phyloP scores from a whole-genome alignment of 78 protist genomes.

The Cyanophora paradoxa region DNA sequence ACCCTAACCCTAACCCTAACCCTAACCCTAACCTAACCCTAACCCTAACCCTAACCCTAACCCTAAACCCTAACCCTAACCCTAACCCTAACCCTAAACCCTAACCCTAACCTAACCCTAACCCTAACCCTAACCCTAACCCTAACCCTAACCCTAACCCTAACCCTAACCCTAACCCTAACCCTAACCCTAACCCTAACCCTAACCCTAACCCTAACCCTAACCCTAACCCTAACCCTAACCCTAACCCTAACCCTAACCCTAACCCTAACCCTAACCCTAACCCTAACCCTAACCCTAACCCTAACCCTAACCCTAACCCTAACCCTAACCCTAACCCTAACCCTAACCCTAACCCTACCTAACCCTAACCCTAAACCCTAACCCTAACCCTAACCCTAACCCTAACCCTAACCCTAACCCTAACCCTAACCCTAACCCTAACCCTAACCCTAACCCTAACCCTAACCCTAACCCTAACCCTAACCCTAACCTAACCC shows the following conservation, averaged over 20 bases:
- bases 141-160: conserved; percentile 31
- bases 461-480: conserved; percentile 30
- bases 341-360: conserved; percentile 14
- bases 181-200: conserved; percentile 31
- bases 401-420: conserved; percentile 30
- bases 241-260: conserved; percentile 31
- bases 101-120: no score
- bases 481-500: no score
- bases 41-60: no score
- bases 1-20: no score
- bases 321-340: neutral
- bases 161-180: conserved; percentile 30
- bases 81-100: no score
- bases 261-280: conserved; percentile 25
- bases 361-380: conserved; percentile 25
- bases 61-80: conserved; percentile 31
- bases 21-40: no score
- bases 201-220: conserved; percentile 31
- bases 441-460: conserved; percentile 30
- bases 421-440: conserved; percentile 31
- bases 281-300: conserved; percentile 3
- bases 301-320: conserved; percentile 31
- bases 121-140: no score
- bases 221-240: conserved; percentile 30
- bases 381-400: conserved; percentile 31